Conservation (phyloP, 805 yeast species). For the Zygosaccharomyces bisporus region DNA sequence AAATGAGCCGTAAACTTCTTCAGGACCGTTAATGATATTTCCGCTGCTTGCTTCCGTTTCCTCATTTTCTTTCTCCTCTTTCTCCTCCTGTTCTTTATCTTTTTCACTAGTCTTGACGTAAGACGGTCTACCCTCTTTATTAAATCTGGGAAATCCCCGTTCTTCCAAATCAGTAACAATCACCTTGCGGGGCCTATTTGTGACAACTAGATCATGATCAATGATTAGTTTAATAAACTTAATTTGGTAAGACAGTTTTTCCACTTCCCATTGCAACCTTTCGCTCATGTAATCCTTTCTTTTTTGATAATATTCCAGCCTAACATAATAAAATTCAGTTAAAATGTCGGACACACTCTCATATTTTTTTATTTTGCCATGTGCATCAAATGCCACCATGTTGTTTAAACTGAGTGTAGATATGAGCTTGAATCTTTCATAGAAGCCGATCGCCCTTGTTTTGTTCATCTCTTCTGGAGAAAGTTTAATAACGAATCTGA, state of each 20-base stretch:
- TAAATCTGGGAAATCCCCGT: conserved; percentile 71
- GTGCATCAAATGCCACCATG: conserved; percentile 94
- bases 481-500: conserved; percentile 74
- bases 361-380: conserved; percentile 81
- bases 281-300: conserved; percentile 78
- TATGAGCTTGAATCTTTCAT: conserved; percentile 77
- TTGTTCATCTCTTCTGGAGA: conserved; percentile 79
- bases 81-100: conserved; percentile 34
- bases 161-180: conserved; percentile 61
- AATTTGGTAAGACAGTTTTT: conserved; percentile 76
- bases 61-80: conserved; percentile 41
- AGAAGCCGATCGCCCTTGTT: conserved; percentile 67
- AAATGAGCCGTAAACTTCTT: conserved; percentile 57
- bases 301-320: conserved; percentile 86
- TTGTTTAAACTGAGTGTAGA: conserved; percentile 68
- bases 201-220: conserved; percentile 62
- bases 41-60: conserved; percentile 37
- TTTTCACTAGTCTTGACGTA: conserved; percentile 39
- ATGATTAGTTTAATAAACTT: conserved; percentile 88
- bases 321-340: conserved; percentile 76
- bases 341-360: conserved; percentile 72
- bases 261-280: conserved; percentile 68
- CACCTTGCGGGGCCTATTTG: conserved; percentile 66
- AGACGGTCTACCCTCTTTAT: conserved; percentile 63
- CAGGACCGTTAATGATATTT: conserved; percentile 41